These are phyloP conservation scores for Verbascum thapsus DNA, from an alignment of 257 asterid genomes.

Conservation along the genomic window DNA sequence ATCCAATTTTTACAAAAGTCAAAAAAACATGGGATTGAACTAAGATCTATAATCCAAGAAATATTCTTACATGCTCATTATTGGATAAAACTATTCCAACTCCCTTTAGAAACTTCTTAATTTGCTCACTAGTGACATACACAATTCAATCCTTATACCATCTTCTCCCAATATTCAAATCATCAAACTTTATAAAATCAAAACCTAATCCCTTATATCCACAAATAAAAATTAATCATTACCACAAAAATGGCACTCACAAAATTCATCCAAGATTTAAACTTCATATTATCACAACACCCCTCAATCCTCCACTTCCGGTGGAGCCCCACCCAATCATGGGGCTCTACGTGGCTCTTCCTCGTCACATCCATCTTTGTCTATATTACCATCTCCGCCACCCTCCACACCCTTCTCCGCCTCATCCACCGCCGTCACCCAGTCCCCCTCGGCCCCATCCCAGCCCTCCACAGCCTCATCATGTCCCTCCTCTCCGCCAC, in stretches of 20 bases:
- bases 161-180: not conserved
- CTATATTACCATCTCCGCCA: constrained; percentile 47
- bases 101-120: constrained; percentile 13
- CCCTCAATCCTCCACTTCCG: constrained; percentile 58
- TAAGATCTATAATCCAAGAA: too few species aligned
- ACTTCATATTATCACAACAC: constrained; percentile 59
- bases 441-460: constrained; percentile 60
- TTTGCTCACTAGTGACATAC: constrained; percentile 20
- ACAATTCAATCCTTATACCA: not conserved
- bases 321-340: constrained; percentile 63
- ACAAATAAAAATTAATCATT: not conserved
- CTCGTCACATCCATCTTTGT: constrained; percentile 58
- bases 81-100: not conserved
- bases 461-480: constrained; percentile 65
- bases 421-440: constrained; percentile 54
- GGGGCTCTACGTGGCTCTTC: constrained; percentile 78
- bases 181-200: not conserved
- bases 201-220: not conserved
- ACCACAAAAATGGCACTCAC: constrained; percentile 16
- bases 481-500: constrained; percentile 50
- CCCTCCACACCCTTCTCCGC: constrained; percentile 62
- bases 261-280: constrained; percentile 25
- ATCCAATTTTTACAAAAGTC: too few species aligned
- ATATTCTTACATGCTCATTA: constrained; percentile 16
- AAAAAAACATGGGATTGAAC: too few species aligned